These are phyloP conservation scores for Rhizopus delemar DNA, from an alignment of 371 early-diverging fungal species.

Conservation along the genomic window DNA sequence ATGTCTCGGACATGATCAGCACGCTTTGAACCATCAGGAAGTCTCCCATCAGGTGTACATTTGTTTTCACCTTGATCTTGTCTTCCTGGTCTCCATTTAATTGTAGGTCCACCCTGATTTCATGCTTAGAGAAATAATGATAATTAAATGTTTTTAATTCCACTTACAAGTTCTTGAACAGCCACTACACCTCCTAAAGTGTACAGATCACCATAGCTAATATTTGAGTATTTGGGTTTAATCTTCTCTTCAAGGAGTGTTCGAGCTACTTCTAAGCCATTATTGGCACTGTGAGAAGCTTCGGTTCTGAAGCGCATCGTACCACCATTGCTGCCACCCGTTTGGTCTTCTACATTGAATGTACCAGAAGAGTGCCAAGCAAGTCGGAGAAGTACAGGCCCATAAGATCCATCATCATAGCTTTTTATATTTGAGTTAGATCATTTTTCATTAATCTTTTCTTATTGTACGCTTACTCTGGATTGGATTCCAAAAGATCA, in stretches of 20 bases:
- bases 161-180: conserved; percentile 24
- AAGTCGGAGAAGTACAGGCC: conserved; percentile 56
- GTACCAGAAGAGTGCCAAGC: conserved; percentile 89
- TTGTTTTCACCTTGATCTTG: conserved; percentile 55
- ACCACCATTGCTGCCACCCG: conserved; percentile 81
- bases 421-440: conserved; percentile 1
- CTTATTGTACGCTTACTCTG: conserved; percentile 17
- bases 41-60: conserved; percentile 77
- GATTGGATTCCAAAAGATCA: conserved; percentile 17
- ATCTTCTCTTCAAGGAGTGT: conserved; percentile 65
- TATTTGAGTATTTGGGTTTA: conserved; percentile 69
- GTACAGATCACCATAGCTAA: conserved; percentile 82
- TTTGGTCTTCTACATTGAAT: conserved; percentile 60
- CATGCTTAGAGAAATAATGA: too few species aligned
- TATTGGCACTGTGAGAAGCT: conserved; percentile 72
- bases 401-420: conserved; percentile 31
- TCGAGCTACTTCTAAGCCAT: conserved; percentile 76
- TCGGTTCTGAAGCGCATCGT: conserved; percentile 75
- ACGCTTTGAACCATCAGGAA: conserved; percentile 80
- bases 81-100: conserved; percentile 82
- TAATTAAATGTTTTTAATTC: not conserved
- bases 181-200: conserved; percentile 57
- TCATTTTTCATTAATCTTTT: not conserved
- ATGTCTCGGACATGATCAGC: conserved; percentile 65
- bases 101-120: conserved; percentile 66